Base-by-base conservation (phyloP, 148 eudicot species). In the Camellia lanceoleosa region DNA sequence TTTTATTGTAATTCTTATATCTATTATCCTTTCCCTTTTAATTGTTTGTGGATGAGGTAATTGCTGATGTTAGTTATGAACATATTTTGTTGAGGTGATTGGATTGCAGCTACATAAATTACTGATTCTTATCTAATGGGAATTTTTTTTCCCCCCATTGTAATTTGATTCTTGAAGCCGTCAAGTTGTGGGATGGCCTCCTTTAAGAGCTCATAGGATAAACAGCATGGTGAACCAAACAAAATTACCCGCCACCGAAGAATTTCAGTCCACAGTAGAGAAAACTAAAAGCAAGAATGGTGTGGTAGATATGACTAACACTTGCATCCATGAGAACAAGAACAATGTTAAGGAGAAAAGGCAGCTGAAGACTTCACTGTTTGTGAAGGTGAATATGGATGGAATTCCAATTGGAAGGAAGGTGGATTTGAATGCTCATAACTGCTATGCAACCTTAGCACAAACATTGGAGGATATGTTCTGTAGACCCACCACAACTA, bases 101-200 rank as follows among this genome's bases (percentile, higher is more conserved):
- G 64, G 6, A 61, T 46, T 62, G 38, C 4, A 46, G 69, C 79
- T 9, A 47, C 23, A 15, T 76, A 46, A 46, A 76, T 55, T 76
- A 7, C 7, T n/a, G 42, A 18, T 63, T 41, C 43, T 46, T 44
- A 4, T 19, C 43, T 46, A 19, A 47, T 30, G 38, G 6, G 49
- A 8, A 11, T n/a, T 43, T 16, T 15, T 15, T 52, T 47, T n/a
- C 12, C n/a, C 71, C 47, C 38, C 38, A 30, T 76, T 47, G 18
- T 18, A 55, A 42, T 71, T 62, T 70, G 51, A 81, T 59, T 15
- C 44, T 19, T 82, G 68, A 80, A 88, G 89, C 90, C 88, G 92
- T 80, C 98, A 94, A 87, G 97, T 88, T 63, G 98, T 95, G 59
- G 98, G 98, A 87, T 95, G 98, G 98, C 98, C 98, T 75, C 98